Percentiles rank a stretch among this genome's conserved stretches.
Evolutionary conservation across 306 rosid species (phyloP).

Genomic region (Herpetospermum pedunculosum): DNA sequence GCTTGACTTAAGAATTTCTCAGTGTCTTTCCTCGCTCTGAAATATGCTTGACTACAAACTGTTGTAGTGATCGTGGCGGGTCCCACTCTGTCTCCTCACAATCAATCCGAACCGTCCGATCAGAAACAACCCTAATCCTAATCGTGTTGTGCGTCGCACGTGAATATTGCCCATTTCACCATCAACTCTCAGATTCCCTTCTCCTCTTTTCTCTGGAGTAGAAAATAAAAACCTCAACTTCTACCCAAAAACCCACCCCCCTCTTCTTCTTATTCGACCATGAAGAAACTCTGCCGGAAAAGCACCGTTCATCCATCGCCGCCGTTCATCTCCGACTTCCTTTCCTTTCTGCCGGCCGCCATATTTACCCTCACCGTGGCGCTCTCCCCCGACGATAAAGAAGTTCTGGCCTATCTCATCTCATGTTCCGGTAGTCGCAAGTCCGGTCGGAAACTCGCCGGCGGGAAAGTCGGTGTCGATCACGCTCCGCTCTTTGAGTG

Average conservation of each 20-base stretch:
- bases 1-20: neutral
- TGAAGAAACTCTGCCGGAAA: slow-evolving; percentile 88
- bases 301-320: slow-evolving; percentile 88
- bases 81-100: neutral
- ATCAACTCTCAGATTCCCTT: slow-evolving; percentile 33
- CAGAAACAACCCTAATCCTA: too few species aligned
- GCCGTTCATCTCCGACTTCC: slow-evolving; percentile 60
- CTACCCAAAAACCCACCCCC: slow-evolving; percentile 14
- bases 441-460: neutral
- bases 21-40: neutral
- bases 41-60: neutral
- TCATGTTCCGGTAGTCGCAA: slow-evolving; percentile 30
- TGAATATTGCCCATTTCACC: slow-evolving; percentile 20
- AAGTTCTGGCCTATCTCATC: slow-evolving; percentile 66
- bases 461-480: slow-evolving; percentile 23
- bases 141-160: slow-evolving; percentile 28
- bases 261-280: slow-evolving; percentile 7
- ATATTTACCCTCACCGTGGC: slow-evolving; percentile 64
- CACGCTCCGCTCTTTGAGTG: slow-evolving; percentile 61
- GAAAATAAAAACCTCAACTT: slow-evolving; percentile 22
- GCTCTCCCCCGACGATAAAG: slow-evolving; percentile 60
- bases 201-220: neutral
- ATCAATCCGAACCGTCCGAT: neutral
- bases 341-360: slow-evolving; percentile 70
- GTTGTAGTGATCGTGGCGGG: neutral